Evolutionary conservation across 495 filamentous ascomycete species (phyloP), one percentile per base, ranked within the genome.

Genomic region (Baudoinia panamericana): DNA sequence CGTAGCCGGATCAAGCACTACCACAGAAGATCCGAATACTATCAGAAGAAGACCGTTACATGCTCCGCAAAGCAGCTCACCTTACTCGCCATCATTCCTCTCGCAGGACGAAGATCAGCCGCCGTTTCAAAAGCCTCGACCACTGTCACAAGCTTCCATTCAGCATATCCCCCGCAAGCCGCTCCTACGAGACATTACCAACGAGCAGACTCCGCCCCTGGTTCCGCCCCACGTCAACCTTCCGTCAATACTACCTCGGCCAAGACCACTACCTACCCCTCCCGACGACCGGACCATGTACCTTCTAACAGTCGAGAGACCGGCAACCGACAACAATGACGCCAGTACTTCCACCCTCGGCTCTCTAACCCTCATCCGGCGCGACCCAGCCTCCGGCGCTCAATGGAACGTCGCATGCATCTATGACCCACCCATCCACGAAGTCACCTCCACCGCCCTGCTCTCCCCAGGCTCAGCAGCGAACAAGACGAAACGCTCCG

Each of bases 331-430:
- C n/a, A n/a, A n/a, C n/a, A n/a, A n/a, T 18, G 27, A 31, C 25
- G 29, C 29, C 3, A 2, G 22, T 19, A 20, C 5, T 9, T 11
- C 8, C 12, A 18, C 11, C 2, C 30, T 25, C 10, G 43, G 48
- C 34, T 74, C 76, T n/a, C 70, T 95, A 22, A 93, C 82, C 0
- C 62, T 97, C 10, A 93, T 97, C 38, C 80, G 90, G 11, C 80
- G 90, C 24, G 84, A 95, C 60, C 80, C 84, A 2, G 65, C 72
- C 1, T 78, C 78, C 19, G 76, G 78, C 9, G 70, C 67, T 27
- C 90, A 97, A 56, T 93, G 84, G 83, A 94, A 95, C 50, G 76
- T 95, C 20, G 85, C 80, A 4, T 80, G 64, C 29, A 74, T 93
- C 28, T 66, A 67, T 16, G 71, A 65, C 65, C 41, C 63, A 62